A percentile compares a stretch with the other conserved stretches of the same genome.
Evolutionary conservation across 257 asterid species (phyloP).

Genomic region (Solanum verrucosum): DNA sequence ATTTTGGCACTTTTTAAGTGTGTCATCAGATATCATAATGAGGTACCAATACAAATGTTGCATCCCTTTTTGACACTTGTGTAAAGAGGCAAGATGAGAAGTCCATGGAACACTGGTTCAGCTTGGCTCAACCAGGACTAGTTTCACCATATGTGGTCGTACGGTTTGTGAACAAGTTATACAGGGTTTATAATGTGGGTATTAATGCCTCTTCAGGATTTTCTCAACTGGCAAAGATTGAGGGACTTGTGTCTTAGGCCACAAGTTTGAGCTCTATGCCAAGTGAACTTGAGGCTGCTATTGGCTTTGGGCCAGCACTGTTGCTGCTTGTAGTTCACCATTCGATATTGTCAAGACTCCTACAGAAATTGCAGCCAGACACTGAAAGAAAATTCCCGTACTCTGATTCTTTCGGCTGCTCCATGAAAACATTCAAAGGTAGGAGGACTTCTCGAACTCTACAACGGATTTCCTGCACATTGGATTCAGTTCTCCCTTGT

Average conservation of each 20-base stretch:
- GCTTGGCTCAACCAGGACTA: not conserved
- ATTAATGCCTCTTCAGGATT: not conserved
- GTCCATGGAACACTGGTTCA: not conserved
- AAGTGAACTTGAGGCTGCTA: not conserved
- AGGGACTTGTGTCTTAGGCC: not conserved
- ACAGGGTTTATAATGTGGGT: not conserved
- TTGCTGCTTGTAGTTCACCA: not conserved
- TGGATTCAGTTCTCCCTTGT: slow-evolving; percentile 80
- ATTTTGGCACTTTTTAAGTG: not conserved
- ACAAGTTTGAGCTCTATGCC: not conserved
- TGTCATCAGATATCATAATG: not conserved
- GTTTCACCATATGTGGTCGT: not conserved
- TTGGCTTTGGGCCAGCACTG: not conserved
- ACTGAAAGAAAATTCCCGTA: slow-evolving; percentile 67
- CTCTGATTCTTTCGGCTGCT: slow-evolving; percentile 68
- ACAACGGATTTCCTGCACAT: slow-evolving; percentile 85
- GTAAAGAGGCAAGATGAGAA: not conserved
- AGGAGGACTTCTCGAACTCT: slow-evolving; percentile 68
- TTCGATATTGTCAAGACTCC: slow-evolving; percentile 74
- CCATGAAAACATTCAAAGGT: slow-evolving; percentile 55
- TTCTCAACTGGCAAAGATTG: not conserved
- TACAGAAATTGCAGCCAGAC: slow-evolving; percentile 85
- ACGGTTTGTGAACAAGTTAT: not conserved
- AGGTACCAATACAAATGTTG: not conserved
- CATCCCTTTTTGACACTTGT: not conserved